phyloP scores from a whole-genome alignment of 768 basidiomycete genomes.

The Macrolepiota albuminosa region DNA sequence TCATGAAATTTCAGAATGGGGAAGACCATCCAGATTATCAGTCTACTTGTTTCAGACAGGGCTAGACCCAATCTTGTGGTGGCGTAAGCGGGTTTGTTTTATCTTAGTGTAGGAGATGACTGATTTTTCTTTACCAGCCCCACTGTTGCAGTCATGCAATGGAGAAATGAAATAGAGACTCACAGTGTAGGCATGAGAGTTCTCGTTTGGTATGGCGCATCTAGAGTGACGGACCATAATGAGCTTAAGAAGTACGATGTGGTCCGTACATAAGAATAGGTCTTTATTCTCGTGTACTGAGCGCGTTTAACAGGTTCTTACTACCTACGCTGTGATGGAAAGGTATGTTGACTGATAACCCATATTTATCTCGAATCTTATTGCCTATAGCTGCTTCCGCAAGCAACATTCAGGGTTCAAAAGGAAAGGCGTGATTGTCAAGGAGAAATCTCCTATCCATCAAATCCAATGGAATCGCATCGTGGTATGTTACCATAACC shows the following conservation, averaged over 20 bases:
- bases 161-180: conserved; percentile 88
- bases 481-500: conserved; percentile 42
- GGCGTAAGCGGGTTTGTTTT: conserved; percentile 52
- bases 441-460: conserved; percentile 86
- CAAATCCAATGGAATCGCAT: conserved; percentile 80
- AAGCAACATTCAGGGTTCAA: conserved; percentile 93
- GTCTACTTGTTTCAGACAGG: conserved; percentile 76
- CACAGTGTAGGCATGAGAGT: conserved; percentile 85
- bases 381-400: conserved; percentile 64
- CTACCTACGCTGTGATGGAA: conserved; percentile 86
- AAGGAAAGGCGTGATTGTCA: conserved; percentile 76
- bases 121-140: conserved; percentile 23
- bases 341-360: conserved; percentile 24
- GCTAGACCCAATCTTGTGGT: conserved; percentile 86
- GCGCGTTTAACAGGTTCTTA: conserved; percentile 52
- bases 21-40: conserved; percentile 95
- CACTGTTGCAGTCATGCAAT: conserved; percentile 66
- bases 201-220: conserved; percentile 87
- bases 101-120: conserved; percentile 25
- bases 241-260: conserved; percentile 86
- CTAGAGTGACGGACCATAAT: conserved; percentile 59
- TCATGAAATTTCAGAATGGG: conserved; percentile 58
- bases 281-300: background rate
- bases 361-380: background rate
- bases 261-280: conserved; percentile 34